Conservation (phyloP, 441 rosid species). For the Capsella rubella region DNA sequence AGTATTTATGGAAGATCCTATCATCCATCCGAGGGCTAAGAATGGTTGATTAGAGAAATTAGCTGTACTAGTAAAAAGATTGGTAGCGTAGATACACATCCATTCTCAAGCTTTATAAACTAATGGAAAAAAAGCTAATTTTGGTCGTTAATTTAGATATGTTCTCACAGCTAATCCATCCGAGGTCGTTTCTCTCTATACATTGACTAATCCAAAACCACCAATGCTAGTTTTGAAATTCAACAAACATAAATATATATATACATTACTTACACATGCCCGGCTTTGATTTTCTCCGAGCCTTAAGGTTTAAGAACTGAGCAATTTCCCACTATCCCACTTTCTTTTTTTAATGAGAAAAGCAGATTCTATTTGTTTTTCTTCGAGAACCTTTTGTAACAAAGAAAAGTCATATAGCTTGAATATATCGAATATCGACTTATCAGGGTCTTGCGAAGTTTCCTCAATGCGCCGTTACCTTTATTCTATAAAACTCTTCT, state of each 20-base stretch:
- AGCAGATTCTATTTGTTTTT: neutral
- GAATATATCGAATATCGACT: neutral
- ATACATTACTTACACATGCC: no score
- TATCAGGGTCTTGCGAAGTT: neutral
- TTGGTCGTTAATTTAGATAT: slow-evolving; percentile 12
- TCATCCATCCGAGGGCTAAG: slow-evolving; percentile 6
- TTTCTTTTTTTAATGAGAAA: neutral
- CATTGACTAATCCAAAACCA: slow-evolving; percentile 3
- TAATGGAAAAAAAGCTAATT: slow-evolving; percentile 27
- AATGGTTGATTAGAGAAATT: slow-evolving; percentile 31
- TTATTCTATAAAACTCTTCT: neutral
- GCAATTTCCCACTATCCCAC: neutral
- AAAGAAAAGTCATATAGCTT: neutral
- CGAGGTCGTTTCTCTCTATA: neutral
- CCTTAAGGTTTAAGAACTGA: neutral
- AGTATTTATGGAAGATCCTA: slow-evolving; percentile 1
- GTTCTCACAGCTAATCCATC: neutral
- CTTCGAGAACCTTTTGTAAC: neutral
- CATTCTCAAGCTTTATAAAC: slow-evolving; percentile 28
- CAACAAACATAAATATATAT: neutral
- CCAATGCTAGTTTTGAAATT: neutral
- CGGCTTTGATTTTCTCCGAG: no score
- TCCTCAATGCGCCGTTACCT: neutral
- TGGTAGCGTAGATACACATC: neutral
- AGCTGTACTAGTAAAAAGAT: slow-evolving; percentile 16